Percentiles rank a stretch among this genome's conserved stretches.
Conservation (phyloP, 2,329 filamentous ascomycete genomes). For the Ceratocystis alfenasii region DNA sequence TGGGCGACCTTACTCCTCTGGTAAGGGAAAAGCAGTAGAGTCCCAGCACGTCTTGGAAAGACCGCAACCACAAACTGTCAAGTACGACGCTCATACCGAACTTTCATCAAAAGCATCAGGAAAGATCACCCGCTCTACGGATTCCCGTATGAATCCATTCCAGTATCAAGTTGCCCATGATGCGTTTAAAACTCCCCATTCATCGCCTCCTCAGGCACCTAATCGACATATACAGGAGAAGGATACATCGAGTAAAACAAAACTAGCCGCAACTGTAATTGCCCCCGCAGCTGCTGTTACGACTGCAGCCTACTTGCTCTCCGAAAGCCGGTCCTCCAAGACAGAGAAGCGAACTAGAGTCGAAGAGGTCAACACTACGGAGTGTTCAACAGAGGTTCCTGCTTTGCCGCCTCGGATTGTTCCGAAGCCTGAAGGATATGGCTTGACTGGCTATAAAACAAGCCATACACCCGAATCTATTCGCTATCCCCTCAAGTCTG, state of each 20-base stretch:
- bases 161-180: slow-evolving; percentile 45
- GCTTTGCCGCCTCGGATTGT: not conserved
- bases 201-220: slow-evolving; percentile 32
- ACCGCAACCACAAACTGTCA: not conserved
- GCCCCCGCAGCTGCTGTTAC: not conserved
- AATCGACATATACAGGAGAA: not conserved
- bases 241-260: not conserved
- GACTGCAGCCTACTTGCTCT: not conserved
- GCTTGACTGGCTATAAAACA: not conserved
- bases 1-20: not conserved
- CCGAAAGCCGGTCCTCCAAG: not conserved
- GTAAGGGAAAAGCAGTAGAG: not conserved
- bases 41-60: not conserved
- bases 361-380: not conserved
- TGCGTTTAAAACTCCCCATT: slow-evolving; percentile 38
- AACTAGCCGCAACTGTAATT: not conserved
- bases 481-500: not conserved
- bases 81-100: not conserved
- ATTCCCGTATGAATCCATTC: slow-evolving; percentile 40
- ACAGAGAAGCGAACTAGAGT: not conserved
- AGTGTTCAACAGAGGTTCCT: not conserved
- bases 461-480: not conserved
- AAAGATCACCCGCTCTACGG: slow-evolving; percentile 14
- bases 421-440: not conserved
- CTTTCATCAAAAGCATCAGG: not conserved